phyloP scores from a whole-genome alignment of 1,284 basidiomycete genomes.

The Austroboletus novae-zelandiae region DNA sequence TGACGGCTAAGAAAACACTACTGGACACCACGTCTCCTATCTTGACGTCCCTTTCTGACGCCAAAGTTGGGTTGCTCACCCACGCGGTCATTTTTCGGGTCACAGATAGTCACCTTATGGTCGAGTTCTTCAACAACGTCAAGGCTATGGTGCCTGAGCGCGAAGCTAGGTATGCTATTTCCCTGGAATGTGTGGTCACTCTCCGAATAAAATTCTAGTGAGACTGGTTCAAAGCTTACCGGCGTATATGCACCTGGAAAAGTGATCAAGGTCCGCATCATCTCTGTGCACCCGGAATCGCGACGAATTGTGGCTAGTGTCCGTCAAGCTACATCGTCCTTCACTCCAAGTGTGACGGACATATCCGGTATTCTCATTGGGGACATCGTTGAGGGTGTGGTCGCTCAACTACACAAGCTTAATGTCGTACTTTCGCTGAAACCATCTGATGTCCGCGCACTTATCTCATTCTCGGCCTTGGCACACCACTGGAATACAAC shows the following conservation, averaged over 20 bases:
- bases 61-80: conserved; percentile 70
- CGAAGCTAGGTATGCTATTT: conserved; percentile 72
- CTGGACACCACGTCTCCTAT: conserved; percentile 79
- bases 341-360: conserved; percentile 51
- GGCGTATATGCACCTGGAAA: conserved; percentile 79
- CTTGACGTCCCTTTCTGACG: conserved; percentile 66
- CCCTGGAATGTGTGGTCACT: neutral
- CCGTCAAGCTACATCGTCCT: conserved; percentile 71
- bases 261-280: conserved; percentile 85
- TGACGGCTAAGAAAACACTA: conserved; percentile 93
- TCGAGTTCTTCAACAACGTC: conserved; percentile 90
- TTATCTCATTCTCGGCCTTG: conserved; percentile 84
- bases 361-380: conserved; percentile 77
- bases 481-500: conserved; percentile 77
- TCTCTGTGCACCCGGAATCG: conserved; percentile 64
- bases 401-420: conserved; percentile 82
- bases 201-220: conserved; percentile 16
- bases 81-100: conserved; percentile 85
- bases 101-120: conserved; percentile 73
- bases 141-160: conserved; percentile 80
- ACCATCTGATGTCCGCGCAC: conserved; percentile 71
- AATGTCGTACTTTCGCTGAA: conserved; percentile 75
- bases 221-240: conserved; percentile 49
- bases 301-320: conserved; percentile 82
- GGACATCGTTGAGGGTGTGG: conserved; percentile 64